Evolutionary conservation across 176 grass and related monocot species (phyloP).

Genomic region (Aegilops tauschii): DNA sequence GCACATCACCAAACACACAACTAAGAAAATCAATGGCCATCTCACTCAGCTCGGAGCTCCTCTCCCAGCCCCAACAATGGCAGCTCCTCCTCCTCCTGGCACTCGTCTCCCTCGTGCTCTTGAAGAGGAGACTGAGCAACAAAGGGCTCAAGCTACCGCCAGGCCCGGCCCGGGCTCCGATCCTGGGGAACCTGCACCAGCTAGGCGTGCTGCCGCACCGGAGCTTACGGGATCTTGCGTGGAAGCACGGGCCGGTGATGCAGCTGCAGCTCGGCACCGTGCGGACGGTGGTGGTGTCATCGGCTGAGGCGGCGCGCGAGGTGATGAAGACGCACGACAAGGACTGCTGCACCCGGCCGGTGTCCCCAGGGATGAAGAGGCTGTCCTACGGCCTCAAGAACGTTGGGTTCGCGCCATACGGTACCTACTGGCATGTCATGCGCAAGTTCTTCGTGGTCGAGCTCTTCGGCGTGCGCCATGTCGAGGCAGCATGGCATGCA

Average conservation of each 20-base stretch:
- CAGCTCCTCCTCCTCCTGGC: background rate
- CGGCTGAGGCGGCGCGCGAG: slow-evolving; percentile 33
- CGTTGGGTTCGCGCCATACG: slow-evolving; percentile 43
- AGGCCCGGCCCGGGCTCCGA: slow-evolving; percentile 16
- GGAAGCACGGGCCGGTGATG: slow-evolving; percentile 35
- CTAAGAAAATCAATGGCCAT: no score
- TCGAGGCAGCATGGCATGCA: slow-evolving; percentile 27
- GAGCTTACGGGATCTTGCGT: slow-evolving; percentile 19
- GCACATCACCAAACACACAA: no score
- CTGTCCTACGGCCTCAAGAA: slow-evolving; percentile 19
- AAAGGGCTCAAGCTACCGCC: slow-evolving; percentile 33
- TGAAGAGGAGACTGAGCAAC: background rate
- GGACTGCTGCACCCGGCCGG: slow-evolving; percentile 24
- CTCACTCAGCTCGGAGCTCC: background rate
- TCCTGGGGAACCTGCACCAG: slow-evolving; percentile 53
- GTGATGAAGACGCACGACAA: slow-evolving; percentile 46
- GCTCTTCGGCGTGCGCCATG: slow-evolving; percentile 43
- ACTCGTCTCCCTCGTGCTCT: background rate
- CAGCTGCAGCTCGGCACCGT: slow-evolving; percentile 40
- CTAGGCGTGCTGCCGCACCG: slow-evolving; percentile 38
- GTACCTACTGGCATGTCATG: slow-evolving; percentile 34
- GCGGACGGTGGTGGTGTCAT: slow-evolving; percentile 43
- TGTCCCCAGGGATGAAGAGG: background rate
- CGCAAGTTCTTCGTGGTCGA: slow-evolving; percentile 45
- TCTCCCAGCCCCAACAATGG: background rate